Base-by-base conservation (phyloP, 495 filamentous ascomycete genomes). In the Terfezia claveryi region DNA sequence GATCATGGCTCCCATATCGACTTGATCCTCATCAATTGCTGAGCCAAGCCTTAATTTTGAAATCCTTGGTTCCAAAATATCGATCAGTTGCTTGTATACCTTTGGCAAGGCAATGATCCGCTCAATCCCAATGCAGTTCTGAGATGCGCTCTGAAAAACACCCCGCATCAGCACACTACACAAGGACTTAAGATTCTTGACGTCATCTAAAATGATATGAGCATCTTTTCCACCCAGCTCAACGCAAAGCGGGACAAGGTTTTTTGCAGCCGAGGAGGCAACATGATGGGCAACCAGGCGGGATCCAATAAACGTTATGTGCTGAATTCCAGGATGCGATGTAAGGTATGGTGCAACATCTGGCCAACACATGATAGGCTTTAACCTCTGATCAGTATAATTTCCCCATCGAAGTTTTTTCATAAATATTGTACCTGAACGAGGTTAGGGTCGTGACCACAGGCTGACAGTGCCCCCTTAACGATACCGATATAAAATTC, bases 61-160 rank as follows among this genome's bases (percentile, higher is more conserved):
- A 56, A 95, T 83, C 44, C 81, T 78, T 11, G 80, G 78, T 44
- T 76, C 71, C 51, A 99, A 77, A 55, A 82, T 72, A 12, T 71
- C 62, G 54, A 93, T 71, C 32, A 99, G 77, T 46, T 72, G 70
- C 50, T 79, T 67, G 72, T 96, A 96, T 49, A 79, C 72, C 17
- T 70, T 70, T 1, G 86, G 82, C 10, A 81, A 74, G 50, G 82
- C 84, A 62, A 99, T 78, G 66, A 96, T 80, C 44, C 91, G 82
- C 69, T 99, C 91, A 55, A 94, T 85, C 56, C 92, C 91, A 67
- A 96, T 86, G 69, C 91, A 99, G 69, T 99, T 99, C 65, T 99
- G 91, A 1, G 91, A 91, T n/a, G 88, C 79, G 55, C 87, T 85
- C 67, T 95, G 89, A 72, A 96, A 99, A 37, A 83, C 82, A 46